Evolutionary conservation across 805 yeast species (phyloP).

Genomic region (Spathaspora hagerdaliae): DNA sequence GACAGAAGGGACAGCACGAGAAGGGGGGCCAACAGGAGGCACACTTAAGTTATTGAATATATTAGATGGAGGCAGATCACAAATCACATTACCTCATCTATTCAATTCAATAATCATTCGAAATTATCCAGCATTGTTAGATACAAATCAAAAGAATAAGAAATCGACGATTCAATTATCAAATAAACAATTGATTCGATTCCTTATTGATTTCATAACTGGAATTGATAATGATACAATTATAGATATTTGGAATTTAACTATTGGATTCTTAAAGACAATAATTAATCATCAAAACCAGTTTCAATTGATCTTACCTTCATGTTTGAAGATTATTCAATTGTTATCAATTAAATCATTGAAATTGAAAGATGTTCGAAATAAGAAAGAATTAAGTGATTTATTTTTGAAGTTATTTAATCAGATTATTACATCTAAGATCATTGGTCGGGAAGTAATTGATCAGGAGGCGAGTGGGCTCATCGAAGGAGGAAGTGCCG

Average conservation of each 20-base stretch:
- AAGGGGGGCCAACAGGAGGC: background rate
- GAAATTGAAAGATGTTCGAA: constrained; percentile 59
- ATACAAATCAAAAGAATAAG: constrained; percentile 20
- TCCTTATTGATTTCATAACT: constrained; percentile 57
- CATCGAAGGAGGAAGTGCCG: no score
- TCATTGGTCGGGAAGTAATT: constrained; percentile 2
- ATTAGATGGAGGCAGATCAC: constrained; percentile 81
- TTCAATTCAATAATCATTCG: constrained; percentile 52
- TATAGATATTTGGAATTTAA: constrained; percentile 70
- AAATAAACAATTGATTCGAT: constrained; percentile 43
- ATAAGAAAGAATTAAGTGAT: constrained; percentile 54
- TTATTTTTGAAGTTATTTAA: constrained; percentile 27
- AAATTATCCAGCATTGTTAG: constrained; percentile 29
- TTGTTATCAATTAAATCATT: constrained; percentile 53
- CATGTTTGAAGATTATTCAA: constrained; percentile 48
- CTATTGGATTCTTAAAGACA: constrained; percentile 58
- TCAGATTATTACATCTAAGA: constrained; percentile 8
- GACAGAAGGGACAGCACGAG: no score
- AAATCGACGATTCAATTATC: constrained; percentile 44
- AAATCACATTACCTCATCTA: constrained; percentile 64
- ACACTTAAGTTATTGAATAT: constrained; percentile 64
- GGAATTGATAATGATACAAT: constrained; percentile 59
- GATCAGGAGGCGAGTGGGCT: constrained; percentile 4
- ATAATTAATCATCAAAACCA: constrained; percentile 42
- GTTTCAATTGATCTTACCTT: constrained; percentile 50